Evolutionary conservation across 1,139 yeast species (phyloP), one percentile per base, ranked within the genome.

Genomic region (Taiozyma sp.): DNA sequence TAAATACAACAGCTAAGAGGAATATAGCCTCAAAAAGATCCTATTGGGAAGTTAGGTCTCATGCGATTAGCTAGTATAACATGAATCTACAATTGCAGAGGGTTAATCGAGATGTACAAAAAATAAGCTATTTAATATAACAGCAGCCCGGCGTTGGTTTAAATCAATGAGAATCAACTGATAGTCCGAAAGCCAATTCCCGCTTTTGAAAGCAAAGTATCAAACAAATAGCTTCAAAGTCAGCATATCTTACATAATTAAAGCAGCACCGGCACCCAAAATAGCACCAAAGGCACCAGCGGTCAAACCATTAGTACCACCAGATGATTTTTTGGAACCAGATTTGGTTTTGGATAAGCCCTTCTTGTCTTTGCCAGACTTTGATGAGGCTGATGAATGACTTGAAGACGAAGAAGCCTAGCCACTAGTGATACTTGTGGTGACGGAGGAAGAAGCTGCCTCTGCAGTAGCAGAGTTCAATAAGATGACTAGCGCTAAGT

Each of bases 241-340:
- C 4, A 14, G 9, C 9, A n/a, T n/a, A 30, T 7, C 41, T 28
- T 43, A 52, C 47, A 50, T 44, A 29, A 52, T 44, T 28, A 50
- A 43, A 23, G 50, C 55, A 46, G 44, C 48, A 50, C 50, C 55
- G 27, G 48, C 53, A 44, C 47, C 55, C 28, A 46, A 44, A 43
- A 43, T 49, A 30, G 50, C 55, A 50, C 45, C 53, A 45, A 47
- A 43, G 16, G 42, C 52, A 47, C 50, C 55, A 19, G 48, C 45
- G n/a, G 29, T 22, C 13, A 30, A 23, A 19, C 29, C 19, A n/a
- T 30, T 32, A 38, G 42, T 30, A 19, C 43, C 50, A 42, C 48
- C 48, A 8, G 24, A 16, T 29, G 41, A 38, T 7, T 24, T 24
- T 24, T 24, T 34, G 38, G 41, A 38, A 8, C 24, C 24, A 19